Evolutionary conservation across 2,329 filamentous ascomycete species (phyloP), one percentile per base, ranked within the genome.

Genomic region (Ophiosphaerella narmari): DNA sequence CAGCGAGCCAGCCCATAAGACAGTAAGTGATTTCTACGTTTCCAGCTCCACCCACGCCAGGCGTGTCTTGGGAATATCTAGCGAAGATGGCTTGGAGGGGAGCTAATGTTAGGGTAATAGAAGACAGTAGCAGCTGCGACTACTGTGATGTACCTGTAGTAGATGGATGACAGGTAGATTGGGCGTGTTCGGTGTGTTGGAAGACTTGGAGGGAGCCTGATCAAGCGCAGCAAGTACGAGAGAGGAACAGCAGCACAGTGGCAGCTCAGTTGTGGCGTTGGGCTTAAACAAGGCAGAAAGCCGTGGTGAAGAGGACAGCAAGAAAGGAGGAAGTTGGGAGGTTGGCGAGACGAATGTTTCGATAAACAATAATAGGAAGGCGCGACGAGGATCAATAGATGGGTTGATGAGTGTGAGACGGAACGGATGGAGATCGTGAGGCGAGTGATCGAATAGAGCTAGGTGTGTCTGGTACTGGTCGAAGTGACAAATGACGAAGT

Each of bases 1-100:
- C 73, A 54, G 65, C 54, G 43, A 59, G 63, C 76, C 72, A 78
- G 75, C 74, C 73, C 72, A 75, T 74, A 64, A 54, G 62, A 55
- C 61, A 55, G 48, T 39, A 46, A 48, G 46, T 29, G 35, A 33
- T 52, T 55, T 46, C 46, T 55, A 61, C 55, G 33, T 50, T 59
- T 46, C 40, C 48, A 52, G 41, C 46, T 54, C 52, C 57, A 43
- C 54, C 56, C 46, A 46, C 41, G 37, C 36, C 47, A 35, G 37
- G 53, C 36, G 18, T 41, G 35, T 44, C 41, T 35, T 39, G 41
- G 32, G 45, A 31, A 26, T 23, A 43, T 13, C 41, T 37, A 47
- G 39, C 32, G 52, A 29, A 42, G 47, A 37, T 31, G 55, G 34
- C 41, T 49, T 43, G 50, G 39, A 51, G 49, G 43, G 35, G 46